Base-by-base conservation (phyloP, 257 asterid species). In the Fraxinus americana region DNA sequence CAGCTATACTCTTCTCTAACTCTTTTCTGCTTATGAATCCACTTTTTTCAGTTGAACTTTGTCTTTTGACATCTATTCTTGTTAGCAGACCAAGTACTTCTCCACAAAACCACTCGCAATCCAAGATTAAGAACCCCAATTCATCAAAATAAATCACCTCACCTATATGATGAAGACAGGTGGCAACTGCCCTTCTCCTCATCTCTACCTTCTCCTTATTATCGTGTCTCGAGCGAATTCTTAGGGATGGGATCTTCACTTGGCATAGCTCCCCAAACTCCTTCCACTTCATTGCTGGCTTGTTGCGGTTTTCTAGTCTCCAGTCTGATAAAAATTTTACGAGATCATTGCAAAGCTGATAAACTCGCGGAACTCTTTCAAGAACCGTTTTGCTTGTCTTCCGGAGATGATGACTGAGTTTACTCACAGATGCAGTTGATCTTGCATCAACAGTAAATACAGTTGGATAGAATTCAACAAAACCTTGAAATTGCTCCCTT, bases 401-500 rank as follows among this genome's bases (percentile, higher is more conserved):
- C 29, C 90, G 84, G 36, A 92, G 59, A 79, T 94, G 97, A 71
- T 90, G 92, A 69, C 89, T 76, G 75, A 94, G 90, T 72, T 86
- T 88, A 86, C 86, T 82, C 84, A 90, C 94, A 2, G 96, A 91
- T 10, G 96, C 92, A 38, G 97, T 86, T 79, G 98, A 91, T 87
- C 97, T 90, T 57, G 98, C 97, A 71, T 92, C 98, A 19, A 94
- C 92, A 1, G 98, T 91, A 70, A 94, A 92, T 32, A 92, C 90
- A n/a, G 94, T 91, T 11, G 97, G 96, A 78, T 90, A 86, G 77
- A 94, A 89, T 61, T 90, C 97, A 67, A 94, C 88, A 61, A 86
- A 84, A 0, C 91, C 92, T 23, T 87, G 90, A 69, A 92, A 94
- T 35, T 85, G 86, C 1, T 91, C 97, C 81, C 92, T 81, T 11